Percentiles rank a stretch among this genome's conserved stretches.
These are phyloP conservation scores for Cystobasidium onofrii DNA, from an alignment of 768 basidiomycete species.

Conservation along the genomic window DNA sequence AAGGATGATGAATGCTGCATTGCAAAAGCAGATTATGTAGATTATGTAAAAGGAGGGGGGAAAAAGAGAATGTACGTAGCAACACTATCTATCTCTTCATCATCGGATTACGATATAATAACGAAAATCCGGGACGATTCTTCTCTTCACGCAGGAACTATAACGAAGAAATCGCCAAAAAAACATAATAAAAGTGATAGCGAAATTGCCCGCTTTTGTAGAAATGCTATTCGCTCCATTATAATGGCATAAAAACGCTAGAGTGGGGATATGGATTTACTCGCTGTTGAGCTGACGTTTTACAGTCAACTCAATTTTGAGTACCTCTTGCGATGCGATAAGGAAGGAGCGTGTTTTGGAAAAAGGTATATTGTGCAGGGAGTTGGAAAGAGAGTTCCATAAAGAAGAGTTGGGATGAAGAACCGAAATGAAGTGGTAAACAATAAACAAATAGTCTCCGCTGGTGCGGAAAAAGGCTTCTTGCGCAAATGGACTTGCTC, in stretches of 20 bases:
- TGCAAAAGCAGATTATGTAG: no score
- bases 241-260: background rate
- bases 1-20: no score
- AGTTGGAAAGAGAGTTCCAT: no score
- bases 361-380: no score
- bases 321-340: conserved; percentile 1
- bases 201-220: conserved; percentile 2
- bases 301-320: no score
- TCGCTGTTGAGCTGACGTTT: no score
- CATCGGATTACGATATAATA: background rate
- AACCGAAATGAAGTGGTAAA: background rate
- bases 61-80: background rate
- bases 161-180: no score
- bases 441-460: no score
- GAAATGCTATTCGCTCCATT: background rate
- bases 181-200: conserved; percentile 1
- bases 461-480: no score
- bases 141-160: background rate
- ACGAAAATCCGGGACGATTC: background rate
- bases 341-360: background rate
- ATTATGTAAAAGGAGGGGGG: no score
- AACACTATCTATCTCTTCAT: conserved; percentile 20
- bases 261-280: background rate
- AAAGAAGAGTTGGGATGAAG: background rate
- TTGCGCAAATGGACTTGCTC: no score